Evolutionary conservation across 2,329 filamentous ascomycete species (phyloP), one percentile per base, ranked within the genome.

Genomic region (Pestalotiopsis sp.): DNA sequence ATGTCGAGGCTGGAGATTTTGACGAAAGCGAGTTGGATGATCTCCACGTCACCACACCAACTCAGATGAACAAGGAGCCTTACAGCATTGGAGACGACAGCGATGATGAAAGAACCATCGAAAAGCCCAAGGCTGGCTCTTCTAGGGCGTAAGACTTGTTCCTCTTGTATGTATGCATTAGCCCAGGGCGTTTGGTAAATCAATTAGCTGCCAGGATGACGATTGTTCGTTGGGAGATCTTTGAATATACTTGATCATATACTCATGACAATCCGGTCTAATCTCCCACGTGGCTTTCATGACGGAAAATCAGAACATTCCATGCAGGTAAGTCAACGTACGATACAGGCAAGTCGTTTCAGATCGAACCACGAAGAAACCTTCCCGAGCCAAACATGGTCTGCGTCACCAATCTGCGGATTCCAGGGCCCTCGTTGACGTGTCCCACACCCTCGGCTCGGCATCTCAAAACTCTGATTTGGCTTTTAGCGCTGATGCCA

Each of bases 21-120:
- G 89, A 91, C 72, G 90, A 91, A 81, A 88, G 84, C 71, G 88
- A 90, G 77, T 78, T 92, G 58, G 89, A 91, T 69, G 88, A 90
- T 70, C 78, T 92, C 52, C 87, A 89, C 71, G 79, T 85, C 39
- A 77, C 81, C 49, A 85, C 85, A 25, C 86, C 87, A 1, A 81
- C 78, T 17, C 80, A 80, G 27, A 70, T 75, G 65, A 75, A 77
- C 20, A 78, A 76, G 31, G 82, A 84, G 68, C 83, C 83, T 71
- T 91, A 91, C 75, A 86, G 84, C 68, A 80, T 90, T 9, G 89
- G 87, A 20, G 86, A 82, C 20, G 87, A 83, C 65, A 89, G 87
- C 73, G 87, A 89, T 66, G 87, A 86, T 11, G 86, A 86, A 27
- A 79, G 81, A 11, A 77, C 69, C 14, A 72, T 73, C 36, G 69